Conservation (phyloP, 2,329 filamentous ascomycete species). For the Colletotrichum tamarilloi region DNA sequence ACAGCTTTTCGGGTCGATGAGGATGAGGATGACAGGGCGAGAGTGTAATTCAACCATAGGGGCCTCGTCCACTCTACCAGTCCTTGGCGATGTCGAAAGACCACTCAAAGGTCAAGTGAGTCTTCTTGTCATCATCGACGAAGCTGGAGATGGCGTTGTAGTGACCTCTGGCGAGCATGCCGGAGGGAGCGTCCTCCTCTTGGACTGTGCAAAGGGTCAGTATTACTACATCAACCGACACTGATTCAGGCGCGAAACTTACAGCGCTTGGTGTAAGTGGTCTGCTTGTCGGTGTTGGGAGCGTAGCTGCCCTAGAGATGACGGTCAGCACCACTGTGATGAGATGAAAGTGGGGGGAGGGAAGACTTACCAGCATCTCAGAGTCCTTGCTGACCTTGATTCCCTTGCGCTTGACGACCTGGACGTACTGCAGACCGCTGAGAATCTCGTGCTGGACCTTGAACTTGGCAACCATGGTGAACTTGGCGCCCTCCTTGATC, state of each 20-base stretch:
- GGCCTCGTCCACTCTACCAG: constrained; percentile 68
- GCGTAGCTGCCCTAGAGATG: constrained; percentile 82
- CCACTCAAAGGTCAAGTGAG: constrained; percentile 94
- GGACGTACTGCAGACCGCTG: constrained; percentile 94
- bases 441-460: constrained; percentile 97
- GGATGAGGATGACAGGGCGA: not conserved
- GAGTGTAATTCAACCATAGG: not conserved
- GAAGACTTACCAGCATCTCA: constrained; percentile 90
- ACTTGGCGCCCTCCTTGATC: constrained; percentile 95
- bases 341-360: constrained; percentile 12
- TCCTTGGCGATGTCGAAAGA: constrained; percentile 97
- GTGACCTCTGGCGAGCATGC: constrained; percentile 89
- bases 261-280: constrained; percentile 92
- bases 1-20: not conserved
- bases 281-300: constrained; percentile 89
- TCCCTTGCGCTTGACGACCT: constrained; percentile 91
- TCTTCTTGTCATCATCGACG: constrained; percentile 93
- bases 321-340: constrained; percentile 40
- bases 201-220: constrained; percentile 70
- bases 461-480: constrained; percentile 95
- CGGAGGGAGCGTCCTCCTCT: constrained; percentile 90
- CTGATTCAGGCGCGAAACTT: constrained; percentile 52
- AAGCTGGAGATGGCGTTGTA: constrained; percentile 93
- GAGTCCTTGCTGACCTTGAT: constrained; percentile 91
- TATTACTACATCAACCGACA: not conserved